A percentile compares a stretch with the other conserved stretches of the same genome.
phyloP scores from a whole-genome alignment of 139 green algal genomes.

The Mesotaenium endlicherianum region DNA sequence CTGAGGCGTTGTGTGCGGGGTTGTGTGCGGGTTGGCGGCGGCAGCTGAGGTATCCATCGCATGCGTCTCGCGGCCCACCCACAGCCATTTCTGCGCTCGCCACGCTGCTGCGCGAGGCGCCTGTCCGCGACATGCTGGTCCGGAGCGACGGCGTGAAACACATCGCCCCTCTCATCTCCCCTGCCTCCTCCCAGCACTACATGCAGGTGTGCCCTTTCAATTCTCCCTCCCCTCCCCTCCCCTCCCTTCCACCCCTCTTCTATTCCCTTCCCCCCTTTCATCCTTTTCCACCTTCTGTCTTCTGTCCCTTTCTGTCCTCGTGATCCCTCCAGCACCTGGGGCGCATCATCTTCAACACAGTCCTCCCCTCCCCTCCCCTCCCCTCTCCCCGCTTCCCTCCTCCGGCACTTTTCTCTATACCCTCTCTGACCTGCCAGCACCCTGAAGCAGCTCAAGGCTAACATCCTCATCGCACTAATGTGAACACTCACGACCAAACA shows the following conservation, averaged over 20 bases:
- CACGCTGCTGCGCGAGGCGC: constrained; percentile 73
- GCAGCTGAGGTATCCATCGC: constrained; percentile 77
- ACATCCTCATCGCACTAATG: too few relatives aligned
- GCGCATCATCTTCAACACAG: not conserved
- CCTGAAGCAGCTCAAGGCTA: too few relatives aligned
- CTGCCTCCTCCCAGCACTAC: constrained; percentile 44
- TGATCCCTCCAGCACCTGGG: not conserved
- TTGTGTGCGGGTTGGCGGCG: too few relatives aligned
- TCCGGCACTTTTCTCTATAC: not conserved
- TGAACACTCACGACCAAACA: too few relatives aligned
- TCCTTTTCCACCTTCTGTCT: not conserved
- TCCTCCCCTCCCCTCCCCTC: not conserved
- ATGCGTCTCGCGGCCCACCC: constrained; percentile 61
- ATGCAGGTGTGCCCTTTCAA: constrained; percentile 19
- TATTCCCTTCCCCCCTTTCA: not conserved
- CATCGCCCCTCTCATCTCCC: constrained; percentile 68
- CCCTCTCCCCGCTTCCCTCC: not conserved
- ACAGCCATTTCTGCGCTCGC: constrained; percentile 66
- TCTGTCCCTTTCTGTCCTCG: not conserved
- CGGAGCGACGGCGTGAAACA: constrained; percentile 59
- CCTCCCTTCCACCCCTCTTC: not conserved
- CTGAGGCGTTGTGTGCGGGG: too few relatives aligned
- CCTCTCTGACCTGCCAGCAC: too few relatives aligned
- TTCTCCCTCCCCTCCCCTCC: not conserved
- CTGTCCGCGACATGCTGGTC: constrained; percentile 67